Percentiles rank a stretch among this genome's conserved stretches.
phyloP scores from a whole-genome alignment of 2,329 filamentous ascomycete species.

The Clonostachys rhizophaga region DNA sequence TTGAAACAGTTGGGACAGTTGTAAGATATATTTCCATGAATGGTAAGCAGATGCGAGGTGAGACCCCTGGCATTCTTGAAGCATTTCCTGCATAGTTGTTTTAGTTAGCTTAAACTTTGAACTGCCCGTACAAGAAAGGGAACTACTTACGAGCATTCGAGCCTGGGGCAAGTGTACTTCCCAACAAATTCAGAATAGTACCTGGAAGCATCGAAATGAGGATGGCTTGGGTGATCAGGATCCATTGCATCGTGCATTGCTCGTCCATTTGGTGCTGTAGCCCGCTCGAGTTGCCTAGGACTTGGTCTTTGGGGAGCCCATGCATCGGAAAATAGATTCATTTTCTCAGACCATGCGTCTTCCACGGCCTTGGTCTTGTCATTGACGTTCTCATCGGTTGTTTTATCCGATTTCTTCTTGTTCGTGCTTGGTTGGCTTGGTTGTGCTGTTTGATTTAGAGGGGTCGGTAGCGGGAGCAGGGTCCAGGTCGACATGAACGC shows the following conservation, averaged over 20 bases:
- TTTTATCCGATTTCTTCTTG: too few species aligned
- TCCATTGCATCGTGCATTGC: slow-evolving; percentile 10
- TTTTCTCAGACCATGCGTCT: background rate
- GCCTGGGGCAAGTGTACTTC: slow-evolving; percentile 49
- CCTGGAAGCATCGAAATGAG: slow-evolving; percentile 37
- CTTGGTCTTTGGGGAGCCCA: slow-evolving; percentile 10
- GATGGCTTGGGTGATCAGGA: slow-evolving; percentile 37
- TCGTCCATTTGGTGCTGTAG: slow-evolving; percentile 6
- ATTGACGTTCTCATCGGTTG: too few species aligned
- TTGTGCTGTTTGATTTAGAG: too few species aligned
- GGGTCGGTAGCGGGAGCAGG: too few species aligned
- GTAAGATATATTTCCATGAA: slow-evolving; percentile 26
- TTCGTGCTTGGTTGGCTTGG: too few species aligned
- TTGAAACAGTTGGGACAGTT: slow-evolving; percentile 39
- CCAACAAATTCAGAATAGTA: slow-evolving; percentile 37
- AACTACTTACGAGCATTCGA: slow-evolving; percentile 40
- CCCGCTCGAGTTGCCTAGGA: slow-evolving; percentile 8
- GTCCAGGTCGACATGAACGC: too few species aligned
- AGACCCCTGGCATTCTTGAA: slow-evolving; percentile 26
- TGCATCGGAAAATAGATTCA: slow-evolving; percentile 16
- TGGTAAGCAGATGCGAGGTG: slow-evolving; percentile 36
- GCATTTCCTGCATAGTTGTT: slow-evolving; percentile 25
- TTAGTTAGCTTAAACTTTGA: background rate
- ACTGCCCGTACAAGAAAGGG: background rate
- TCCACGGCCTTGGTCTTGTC: too few species aligned